A percentile compares a stretch with the other conserved stretches of the same genome.
Conservation (phyloP, 2,329 filamentous ascomycete species). For the Sordariomycetes sp. region DNA sequence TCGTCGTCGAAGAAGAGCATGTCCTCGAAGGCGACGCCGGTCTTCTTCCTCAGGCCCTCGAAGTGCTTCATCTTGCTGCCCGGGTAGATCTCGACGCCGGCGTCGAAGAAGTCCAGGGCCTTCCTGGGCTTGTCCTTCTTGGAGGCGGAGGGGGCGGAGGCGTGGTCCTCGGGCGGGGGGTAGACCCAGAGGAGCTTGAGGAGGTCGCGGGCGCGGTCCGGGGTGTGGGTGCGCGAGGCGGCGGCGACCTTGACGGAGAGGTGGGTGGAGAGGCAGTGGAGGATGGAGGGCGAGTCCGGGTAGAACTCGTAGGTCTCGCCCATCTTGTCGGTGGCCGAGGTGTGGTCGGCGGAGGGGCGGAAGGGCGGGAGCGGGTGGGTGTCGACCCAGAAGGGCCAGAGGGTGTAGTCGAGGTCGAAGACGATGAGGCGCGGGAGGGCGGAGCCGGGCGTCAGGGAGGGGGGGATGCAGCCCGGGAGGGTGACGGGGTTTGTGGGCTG, state of each 20-base stretch:
- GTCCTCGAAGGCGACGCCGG: slow-evolving; percentile 62
- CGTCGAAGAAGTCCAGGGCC: slow-evolving; percentile 50
- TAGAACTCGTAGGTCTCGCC: slow-evolving; percentile 66
- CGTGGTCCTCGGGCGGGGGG: slow-evolving; percentile 15
- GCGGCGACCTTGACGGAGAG: slow-evolving; percentile 42
- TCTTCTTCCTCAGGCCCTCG: slow-evolving; percentile 57
- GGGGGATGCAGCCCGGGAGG: slow-evolving; percentile 18
- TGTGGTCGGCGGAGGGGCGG: slow-evolving; percentile 31
- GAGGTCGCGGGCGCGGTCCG: slow-evolving; percentile 71
- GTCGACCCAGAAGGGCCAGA: slow-evolving; percentile 99
- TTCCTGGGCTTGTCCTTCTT: slow-evolving; percentile 15
- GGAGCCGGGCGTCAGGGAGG: slow-evolving; percentile 36
- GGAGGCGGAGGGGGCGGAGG: neutral
- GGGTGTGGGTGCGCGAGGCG: slow-evolving; percentile 72
- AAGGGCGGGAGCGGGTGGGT: slow-evolving; percentile 76
- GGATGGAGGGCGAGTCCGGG: slow-evolving; percentile 54
- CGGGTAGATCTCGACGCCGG: slow-evolving; percentile 57
- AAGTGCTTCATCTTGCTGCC: slow-evolving; percentile 83
- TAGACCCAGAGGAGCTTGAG: slow-evolving; percentile 60
- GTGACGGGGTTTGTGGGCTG: slow-evolving; percentile 11
- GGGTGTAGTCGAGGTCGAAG: slow-evolving; percentile 94
- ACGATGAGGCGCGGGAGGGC: slow-evolving; percentile 76
- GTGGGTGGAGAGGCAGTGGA: slow-evolving; percentile 44
- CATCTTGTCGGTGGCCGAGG: slow-evolving; percentile 36
- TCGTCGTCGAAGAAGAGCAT: slow-evolving; percentile 98